Base-by-base conservation (phyloP, 495 filamentous ascomycete species). In the Daldinia decipiens region DNA sequence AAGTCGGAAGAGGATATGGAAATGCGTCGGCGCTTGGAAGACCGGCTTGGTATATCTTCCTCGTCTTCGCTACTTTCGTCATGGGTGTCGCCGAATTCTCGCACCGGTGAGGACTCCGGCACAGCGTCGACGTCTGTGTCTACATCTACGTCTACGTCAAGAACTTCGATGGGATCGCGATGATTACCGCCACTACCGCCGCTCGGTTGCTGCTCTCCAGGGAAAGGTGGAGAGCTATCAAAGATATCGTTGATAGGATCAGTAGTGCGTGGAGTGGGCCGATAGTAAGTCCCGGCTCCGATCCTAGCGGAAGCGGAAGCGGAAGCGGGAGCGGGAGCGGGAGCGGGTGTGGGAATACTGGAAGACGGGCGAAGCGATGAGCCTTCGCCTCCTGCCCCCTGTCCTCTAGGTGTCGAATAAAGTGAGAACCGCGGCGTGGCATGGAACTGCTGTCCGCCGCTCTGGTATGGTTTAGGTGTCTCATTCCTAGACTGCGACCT, bases 371-470 rank as follows among this genome's bases (percentile, higher is more conserved):
- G 73, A 29, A 63, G 74, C 5, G 19, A 59, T 60, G 21, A 63
- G 6, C 24, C 26, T 71, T 7, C 55, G 11, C 19, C 50, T 34
- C 57, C 60, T 19, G 24, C 12, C 17, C 29, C 58, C 3, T 55
- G n/a, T 13, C 56, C 70, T 51, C 70, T 68, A 45, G 72, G 73
- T 27, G 75, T 73, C 0, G 77, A 78, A 19, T 78, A 65, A 6
- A 76, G 65, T 19, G 77, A 70, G 62, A 83, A 84, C 0, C 80
- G 79, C 6, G 81, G 80, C 6, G 82, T 84, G 0, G 78, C 69
- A 12, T 77, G 78, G 43, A 84, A 84, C 38, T 77, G 80, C 50
- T 74, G 70, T 15, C 67, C 58, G 27, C 71, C 52, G 17, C 72
- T 60, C 27, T 70, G 65, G n/a, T 71, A 68, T 5, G 68, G 66